Percentiles rank a stretch among this genome's conserved stretches.
Evolutionary conservation across 345 rosid species (phyloP).

Genomic region (Triadica sebifera): DNA sequence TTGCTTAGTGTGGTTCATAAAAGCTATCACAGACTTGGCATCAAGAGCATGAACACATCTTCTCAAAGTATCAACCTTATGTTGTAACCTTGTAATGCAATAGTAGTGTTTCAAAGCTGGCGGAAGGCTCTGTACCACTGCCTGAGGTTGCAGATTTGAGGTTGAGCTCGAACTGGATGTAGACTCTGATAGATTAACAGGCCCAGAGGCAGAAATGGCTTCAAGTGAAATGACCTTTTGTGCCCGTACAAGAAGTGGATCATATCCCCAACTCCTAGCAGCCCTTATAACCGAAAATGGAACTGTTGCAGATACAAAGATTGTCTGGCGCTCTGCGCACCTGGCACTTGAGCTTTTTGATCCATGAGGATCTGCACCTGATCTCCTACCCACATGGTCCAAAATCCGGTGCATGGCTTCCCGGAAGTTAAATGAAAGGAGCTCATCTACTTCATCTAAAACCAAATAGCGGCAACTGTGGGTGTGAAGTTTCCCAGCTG

Average conservation of each 20-base stretch:
- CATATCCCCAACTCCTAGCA: conserved; percentile 82
- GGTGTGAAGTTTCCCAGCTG: conserved; percentile 87
- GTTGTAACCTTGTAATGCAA: conserved; percentile 72
- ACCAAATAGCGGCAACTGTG: conserved; percentile 83
- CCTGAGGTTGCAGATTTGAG: conserved; percentile 43
- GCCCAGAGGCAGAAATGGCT: conserved; percentile 44
- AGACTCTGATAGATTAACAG: conserved; percentile 42
- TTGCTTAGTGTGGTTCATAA: conserved; percentile 88
- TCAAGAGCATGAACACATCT: conserved; percentile 87
- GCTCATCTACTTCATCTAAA: conserved; percentile 90
- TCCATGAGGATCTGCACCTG: conserved; percentile 45
- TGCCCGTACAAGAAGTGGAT: conserved; percentile 84
- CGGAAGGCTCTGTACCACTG: conserved; percentile 71
- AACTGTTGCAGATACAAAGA: conserved; percentile 90
- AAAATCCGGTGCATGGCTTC: conserved; percentile 86
- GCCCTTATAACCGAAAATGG: conserved; percentile 89
- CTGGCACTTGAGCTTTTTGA: conserved; percentile 31
- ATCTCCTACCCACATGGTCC: conserved; percentile 79
- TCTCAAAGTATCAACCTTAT: conserved; percentile 81
- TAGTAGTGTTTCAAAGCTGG: conserved; percentile 79
- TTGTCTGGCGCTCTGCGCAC: conserved; percentile 56
- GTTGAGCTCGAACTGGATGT: conserved; percentile 37
- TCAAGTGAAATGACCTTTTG: conserved; percentile 61
- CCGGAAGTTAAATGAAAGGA: conserved; percentile 82
- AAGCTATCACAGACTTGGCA: conserved; percentile 76